phyloP scores from a whole-genome alignment of 2,329 filamentous ascomycete genomes.

The Immersiporthe knoxdaviesiana region DNA sequence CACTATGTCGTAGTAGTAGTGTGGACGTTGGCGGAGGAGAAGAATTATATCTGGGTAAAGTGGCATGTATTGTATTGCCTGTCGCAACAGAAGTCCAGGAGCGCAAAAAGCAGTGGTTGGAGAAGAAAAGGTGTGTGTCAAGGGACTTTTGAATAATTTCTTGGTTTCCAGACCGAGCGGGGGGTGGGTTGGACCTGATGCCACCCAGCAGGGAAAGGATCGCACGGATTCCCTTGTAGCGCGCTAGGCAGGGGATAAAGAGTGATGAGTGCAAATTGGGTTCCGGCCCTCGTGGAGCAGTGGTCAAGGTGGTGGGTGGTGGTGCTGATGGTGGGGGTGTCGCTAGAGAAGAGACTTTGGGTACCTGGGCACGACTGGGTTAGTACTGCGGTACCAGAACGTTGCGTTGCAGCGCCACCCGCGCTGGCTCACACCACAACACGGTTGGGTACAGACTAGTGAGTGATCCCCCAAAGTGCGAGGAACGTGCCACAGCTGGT shows the following conservation, averaged over 20 bases:
- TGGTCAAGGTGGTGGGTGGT: slow-evolving; percentile 3
- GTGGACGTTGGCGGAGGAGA: slow-evolving; percentile 21
- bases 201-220: background rate
- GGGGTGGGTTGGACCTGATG: slow-evolving; percentile 5
- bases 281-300: slow-evolving; percentile 24
- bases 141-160: slow-evolving; percentile 24
- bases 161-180: slow-evolving; percentile 1
- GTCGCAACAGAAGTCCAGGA: slow-evolving; percentile 30
- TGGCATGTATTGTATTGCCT: slow-evolving; percentile 35
- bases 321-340: slow-evolving; percentile 32
- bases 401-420: slow-evolving; percentile 1
- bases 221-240: slow-evolving; percentile 9
- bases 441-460: slow-evolving; percentile 28
- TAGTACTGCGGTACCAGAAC: too few relatives aligned
- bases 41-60: slow-evolving; percentile 10
- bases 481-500: slow-evolving; percentile 28
- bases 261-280: slow-evolving; percentile 4
- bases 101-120: slow-evolving; percentile 24
- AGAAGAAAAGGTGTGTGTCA: slow-evolving; percentile 31
- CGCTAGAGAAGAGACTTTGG: slow-evolving; percentile 30
- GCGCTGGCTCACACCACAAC: background rate
- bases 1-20: slow-evolving; percentile 22
- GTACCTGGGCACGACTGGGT: too few relatives aligned
- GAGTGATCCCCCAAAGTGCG: slow-evolving; percentile 29
- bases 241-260: slow-evolving; percentile 16